Conservation (phyloP, 2,329 filamentous ascomycete species). For the Pestalotiopsis sp. region DNA sequence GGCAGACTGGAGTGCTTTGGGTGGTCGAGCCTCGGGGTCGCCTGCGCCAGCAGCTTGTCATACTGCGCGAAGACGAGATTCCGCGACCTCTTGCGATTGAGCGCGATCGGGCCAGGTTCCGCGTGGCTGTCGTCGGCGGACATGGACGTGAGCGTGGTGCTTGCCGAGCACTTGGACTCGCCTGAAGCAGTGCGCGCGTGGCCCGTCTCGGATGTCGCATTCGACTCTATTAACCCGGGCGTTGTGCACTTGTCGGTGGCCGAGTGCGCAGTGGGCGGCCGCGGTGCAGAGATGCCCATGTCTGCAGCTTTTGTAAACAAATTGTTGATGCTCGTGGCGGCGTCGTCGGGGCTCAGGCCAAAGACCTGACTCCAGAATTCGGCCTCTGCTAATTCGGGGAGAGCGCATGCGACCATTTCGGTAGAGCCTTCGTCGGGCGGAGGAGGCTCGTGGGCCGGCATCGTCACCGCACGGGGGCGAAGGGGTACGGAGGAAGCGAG, state of each 20-base stretch:
- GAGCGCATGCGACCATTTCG: slow-evolving; percentile 14
- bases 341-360: slow-evolving; percentile 22
- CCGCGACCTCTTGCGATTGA: slow-evolving; percentile 37
- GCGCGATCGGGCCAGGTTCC: slow-evolving; percentile 21
- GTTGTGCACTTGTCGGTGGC: slow-evolving; percentile 37
- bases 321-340: slow-evolving; percentile 28
- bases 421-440: neutral
- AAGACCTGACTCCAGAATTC: slow-evolving; percentile 32
- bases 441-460: slow-evolving; percentile 7
- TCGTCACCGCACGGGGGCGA: slow-evolving; percentile 8
- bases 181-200: slow-evolving; percentile 49
- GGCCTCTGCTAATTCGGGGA: slow-evolving; percentile 30
- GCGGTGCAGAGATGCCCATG: slow-evolving; percentile 37
- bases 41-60: slow-evolving; percentile 51
- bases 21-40: slow-evolving; percentile 46
- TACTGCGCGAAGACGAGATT: slow-evolving; percentile 52
- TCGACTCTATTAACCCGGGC: slow-evolving; percentile 40
- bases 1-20: slow-evolving; percentile 39
- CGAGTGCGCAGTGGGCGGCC: slow-evolving; percentile 28
- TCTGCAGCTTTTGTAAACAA: slow-evolving; percentile 36
- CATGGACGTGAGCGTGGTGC: slow-evolving; percentile 43
- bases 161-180: slow-evolving; percentile 40
- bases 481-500: neutral
- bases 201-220: slow-evolving; percentile 40
- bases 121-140: slow-evolving; percentile 40